Conservation (phyloP, 2,329 filamentous ascomycete species). For the Paramyrothecium roridum region DNA sequence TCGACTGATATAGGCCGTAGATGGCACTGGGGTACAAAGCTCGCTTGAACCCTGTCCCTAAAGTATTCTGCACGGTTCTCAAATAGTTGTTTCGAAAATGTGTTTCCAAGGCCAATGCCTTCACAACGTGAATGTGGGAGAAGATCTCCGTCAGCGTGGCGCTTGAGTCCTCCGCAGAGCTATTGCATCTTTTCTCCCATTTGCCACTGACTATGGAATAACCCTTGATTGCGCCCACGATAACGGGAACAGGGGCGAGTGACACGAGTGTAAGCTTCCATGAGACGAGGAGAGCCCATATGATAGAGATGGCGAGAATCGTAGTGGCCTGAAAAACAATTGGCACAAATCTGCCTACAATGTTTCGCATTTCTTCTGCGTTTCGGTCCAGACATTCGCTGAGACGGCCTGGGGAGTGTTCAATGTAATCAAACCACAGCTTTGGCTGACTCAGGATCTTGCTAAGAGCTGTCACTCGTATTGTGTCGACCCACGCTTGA, state of each 20-base stretch:
- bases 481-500: constrained; percentile 72
- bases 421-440: constrained; percentile 71
- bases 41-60: constrained; percentile 61
- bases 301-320: constrained; percentile 66
- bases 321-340: constrained; percentile 62
- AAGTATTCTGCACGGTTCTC: constrained; percentile 45
- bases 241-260: constrained; percentile 63
- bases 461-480: constrained; percentile 66
- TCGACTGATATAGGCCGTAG: constrained; percentile 74
- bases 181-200: constrained; percentile 70
- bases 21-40: constrained; percentile 66
- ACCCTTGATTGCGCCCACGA: constrained; percentile 62
- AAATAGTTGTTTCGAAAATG: constrained; percentile 67
- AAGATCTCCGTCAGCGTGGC: constrained; percentile 69
- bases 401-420: constrained; percentile 62
- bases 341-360: constrained; percentile 75
- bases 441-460: constrained; percentile 73
- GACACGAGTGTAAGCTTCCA: constrained; percentile 82
- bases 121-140: constrained; percentile 73
- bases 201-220: constrained; percentile 63
- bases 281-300: constrained; percentile 70
- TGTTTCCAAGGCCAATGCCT: constrained; percentile 68
- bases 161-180: constrained; percentile 56
- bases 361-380: constrained; percentile 81
- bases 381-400: constrained; percentile 74